These are phyloP conservation scores for Dryas octopetala DNA, from an alignment of 306 rosid species.

Conservation along the genomic window DNA sequence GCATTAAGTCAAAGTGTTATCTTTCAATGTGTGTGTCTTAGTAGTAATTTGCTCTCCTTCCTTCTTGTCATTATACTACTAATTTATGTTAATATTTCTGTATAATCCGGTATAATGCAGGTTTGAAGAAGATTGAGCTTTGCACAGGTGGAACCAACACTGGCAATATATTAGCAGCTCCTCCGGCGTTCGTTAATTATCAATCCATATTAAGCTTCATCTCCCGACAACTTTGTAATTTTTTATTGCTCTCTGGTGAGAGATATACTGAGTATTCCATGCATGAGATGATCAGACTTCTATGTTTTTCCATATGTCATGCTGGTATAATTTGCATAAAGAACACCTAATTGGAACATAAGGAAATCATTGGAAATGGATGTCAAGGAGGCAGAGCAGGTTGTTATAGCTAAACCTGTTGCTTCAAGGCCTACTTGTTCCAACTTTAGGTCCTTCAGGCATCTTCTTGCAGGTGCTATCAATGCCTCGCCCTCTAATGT, in stretches of 20 bases:
- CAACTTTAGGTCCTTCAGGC: conserved; percentile 81
- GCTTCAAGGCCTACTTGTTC: conserved; percentile 87
- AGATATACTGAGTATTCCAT: neutral
- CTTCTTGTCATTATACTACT: neutral
- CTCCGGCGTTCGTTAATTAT: neutral
- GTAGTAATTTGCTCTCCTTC: neutral
- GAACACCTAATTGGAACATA: conserved; percentile 6
- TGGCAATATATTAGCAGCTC: neutral
- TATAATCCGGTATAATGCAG: conserved; percentile 1
- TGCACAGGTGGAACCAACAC: neutral
- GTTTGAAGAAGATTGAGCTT: neutral
- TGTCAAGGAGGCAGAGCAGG: conserved; percentile 66
- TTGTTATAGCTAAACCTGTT: conserved; percentile 78
- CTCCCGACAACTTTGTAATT: neutral
- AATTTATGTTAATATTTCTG: too few species aligned
- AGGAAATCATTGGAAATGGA: conserved; percentile 51
- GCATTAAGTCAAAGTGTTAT: neutral
- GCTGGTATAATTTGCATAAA: conserved; percentile 1
- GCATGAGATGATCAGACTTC: conserved; percentile 8
- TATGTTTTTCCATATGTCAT: conserved; percentile 16
- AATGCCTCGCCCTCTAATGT: conserved; percentile 49
- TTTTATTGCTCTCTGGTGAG: neutral
- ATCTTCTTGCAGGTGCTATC: conserved; percentile 79
- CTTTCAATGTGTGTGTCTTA: neutral
- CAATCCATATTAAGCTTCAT: neutral